Evolutionary conservation across 2,329 filamentous ascomycete species (phyloP).

Genomic region (Apiospora arundinis): DNA sequence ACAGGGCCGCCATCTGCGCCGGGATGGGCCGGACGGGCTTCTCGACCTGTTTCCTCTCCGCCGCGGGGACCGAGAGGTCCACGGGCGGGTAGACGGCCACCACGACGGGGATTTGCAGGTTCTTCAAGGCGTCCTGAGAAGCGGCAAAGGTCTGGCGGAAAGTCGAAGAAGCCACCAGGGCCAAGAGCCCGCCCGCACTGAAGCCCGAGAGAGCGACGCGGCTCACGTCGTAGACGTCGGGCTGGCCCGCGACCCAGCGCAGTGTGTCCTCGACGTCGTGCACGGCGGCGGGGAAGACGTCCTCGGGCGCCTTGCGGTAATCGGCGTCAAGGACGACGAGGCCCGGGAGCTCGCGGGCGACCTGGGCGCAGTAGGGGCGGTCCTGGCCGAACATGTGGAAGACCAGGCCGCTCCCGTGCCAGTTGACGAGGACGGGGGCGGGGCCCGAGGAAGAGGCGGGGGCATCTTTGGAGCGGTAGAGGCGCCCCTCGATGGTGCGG

Average conservation of each 20-base stretch:
- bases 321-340: slow-evolving; percentile 69
- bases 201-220: slow-evolving; percentile 68
- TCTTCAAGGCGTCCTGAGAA: background rate
- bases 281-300: slow-evolving; percentile 68
- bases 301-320: slow-evolving; percentile 71
- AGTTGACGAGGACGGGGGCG: slow-evolving; percentile 66
- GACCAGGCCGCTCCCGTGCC: slow-evolving; percentile 72
- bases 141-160: background rate
- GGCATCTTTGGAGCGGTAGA: background rate
- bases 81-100: slow-evolving; percentile 25
- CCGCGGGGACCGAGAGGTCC: slow-evolving; percentile 26
- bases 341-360: slow-evolving; percentile 54
- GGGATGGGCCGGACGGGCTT: slow-evolving; percentile 26
- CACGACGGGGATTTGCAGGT: slow-evolving; percentile 23
- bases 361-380: slow-evolving; percentile 62
- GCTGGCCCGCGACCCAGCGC: slow-evolving; percentile 55
- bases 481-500: background rate
- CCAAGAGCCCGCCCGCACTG: slow-evolving; percentile 65
- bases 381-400: slow-evolving; percentile 69
- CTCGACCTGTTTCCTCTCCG: slow-evolving; percentile 27
- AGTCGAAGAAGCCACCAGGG: slow-evolving; percentile 29
- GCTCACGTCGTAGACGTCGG: slow-evolving; percentile 60
- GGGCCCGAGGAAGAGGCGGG: slow-evolving; percentile 26
- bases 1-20: slow-evolving; percentile 22
- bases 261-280: slow-evolving; percentile 71